A percentile compares a stretch with the other conserved stretches of the same genome.
Conservation (phyloP, 345 rosid genomes). For the Linum trigynum region DNA sequence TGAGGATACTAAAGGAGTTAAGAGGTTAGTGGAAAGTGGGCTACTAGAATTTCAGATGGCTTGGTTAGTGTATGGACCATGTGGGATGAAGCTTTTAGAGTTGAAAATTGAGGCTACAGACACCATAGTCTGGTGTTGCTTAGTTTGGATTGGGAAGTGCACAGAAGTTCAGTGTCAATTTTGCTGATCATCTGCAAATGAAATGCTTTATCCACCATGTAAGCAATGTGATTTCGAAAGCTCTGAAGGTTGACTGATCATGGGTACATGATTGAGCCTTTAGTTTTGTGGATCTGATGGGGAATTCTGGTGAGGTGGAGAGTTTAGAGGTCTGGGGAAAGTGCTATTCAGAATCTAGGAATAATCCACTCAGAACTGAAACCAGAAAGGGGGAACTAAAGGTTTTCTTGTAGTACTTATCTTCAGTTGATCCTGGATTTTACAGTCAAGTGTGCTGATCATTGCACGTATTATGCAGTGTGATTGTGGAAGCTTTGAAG, state of each 20-base stretch:
- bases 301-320: neutral
- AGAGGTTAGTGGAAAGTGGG: neutral
- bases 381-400: too few relatives aligned
- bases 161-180: neutral
- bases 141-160: neutral
- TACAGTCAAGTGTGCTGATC: neutral
- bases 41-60: neutral
- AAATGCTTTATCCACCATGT: neutral
- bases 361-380: too few relatives aligned
- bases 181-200: neutral
- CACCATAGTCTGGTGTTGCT: too few relatives aligned
- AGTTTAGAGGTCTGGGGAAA: too few relatives aligned
- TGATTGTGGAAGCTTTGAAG: conserved; percentile 90
- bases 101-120: too few relatives aligned
- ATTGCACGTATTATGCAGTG: conserved; percentile 36
- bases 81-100: too few relatives aligned
- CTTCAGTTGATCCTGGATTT: neutral
- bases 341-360: neutral
- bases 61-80: neutral
- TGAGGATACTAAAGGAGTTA: neutral
- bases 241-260: neutral
- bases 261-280: neutral
- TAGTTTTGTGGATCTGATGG: neutral
- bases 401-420: too few relatives aligned
- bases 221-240: neutral